Conservation (phyloP, 23 red algal species). For the Gracilaria vermiculophylla region DNA sequence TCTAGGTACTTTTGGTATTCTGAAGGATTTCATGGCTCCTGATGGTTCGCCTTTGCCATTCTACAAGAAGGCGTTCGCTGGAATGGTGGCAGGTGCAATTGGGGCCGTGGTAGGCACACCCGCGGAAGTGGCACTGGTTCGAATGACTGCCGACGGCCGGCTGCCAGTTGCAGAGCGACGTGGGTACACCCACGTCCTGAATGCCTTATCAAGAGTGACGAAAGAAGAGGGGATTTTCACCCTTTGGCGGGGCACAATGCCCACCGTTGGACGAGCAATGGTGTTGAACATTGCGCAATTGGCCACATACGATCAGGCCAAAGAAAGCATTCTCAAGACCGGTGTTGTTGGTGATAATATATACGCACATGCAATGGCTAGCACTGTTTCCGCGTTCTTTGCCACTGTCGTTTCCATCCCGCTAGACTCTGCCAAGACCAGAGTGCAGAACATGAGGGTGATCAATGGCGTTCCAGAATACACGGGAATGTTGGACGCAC, state of each 20-base stretch:
- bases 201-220: slow-evolving; percentile 85
- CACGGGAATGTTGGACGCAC: slow-evolving; percentile 85
- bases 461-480: slow-evolving; percentile 81
- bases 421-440: slow-evolving; percentile 91
- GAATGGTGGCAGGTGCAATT: slow-evolving; percentile 77
- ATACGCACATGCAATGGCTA: slow-evolving; percentile 78
- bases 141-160: slow-evolving; percentile 96
- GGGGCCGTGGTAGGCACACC: slow-evolving; percentile 91
- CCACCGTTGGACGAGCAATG: slow-evolving; percentile 87
- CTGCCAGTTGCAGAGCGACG: slow-evolving; percentile 68
- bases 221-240: slow-evolving; percentile 91
- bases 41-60: slow-evolving; percentile 81
- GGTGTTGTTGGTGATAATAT: slow-evolving; percentile 88
- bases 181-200: slow-evolving; percentile 84
- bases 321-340: slow-evolving; percentile 77
- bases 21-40: slow-evolving; percentile 67
- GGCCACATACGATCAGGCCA: slow-evolving; percentile 94
- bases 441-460: slow-evolving; percentile 93
- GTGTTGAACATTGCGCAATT: slow-evolving; percentile 90
- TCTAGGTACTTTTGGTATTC: slow-evolving; percentile 80
- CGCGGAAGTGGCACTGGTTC: slow-evolving; percentile 89
- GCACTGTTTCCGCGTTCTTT: slow-evolving; percentile 68
- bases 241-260: slow-evolving; percentile 87
- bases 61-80: slow-evolving; percentile 81
- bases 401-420: slow-evolving; percentile 80